Evolutionary conservation across 768 basidiomycete species (phyloP), one percentile per base, ranked within the genome.

Genomic region (Auriscalpium orientale): DNA sequence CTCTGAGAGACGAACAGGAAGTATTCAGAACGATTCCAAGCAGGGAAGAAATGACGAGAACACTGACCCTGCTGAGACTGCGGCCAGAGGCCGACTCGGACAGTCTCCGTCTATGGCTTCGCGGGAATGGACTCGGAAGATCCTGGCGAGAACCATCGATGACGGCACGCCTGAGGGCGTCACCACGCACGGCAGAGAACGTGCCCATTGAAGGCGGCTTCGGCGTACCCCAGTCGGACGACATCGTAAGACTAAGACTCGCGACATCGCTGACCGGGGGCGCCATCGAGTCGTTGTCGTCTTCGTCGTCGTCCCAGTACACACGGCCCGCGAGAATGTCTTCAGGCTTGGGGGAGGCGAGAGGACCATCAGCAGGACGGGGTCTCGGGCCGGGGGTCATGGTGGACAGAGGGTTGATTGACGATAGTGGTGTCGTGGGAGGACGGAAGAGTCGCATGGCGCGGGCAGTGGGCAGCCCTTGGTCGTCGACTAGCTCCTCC

Each of bases 401-500:
- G 8, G 85, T 89, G n/a, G 84, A 88, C 65, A 85, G 70, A 50
- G 88, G 89, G 57, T 90, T 79, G 70, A 90, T 85, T 33, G 71
- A 61, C 37, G 53, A 79, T 28, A 80, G 80, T 44, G 86, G 77
- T 16, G 68, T 68, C 18, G 75, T 77, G 8, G 89, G 89, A 60
- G 83, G 79, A 62, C 74, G 80, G 74, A 89, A 87, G 46, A 87
- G 74, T 57, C 76, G 73, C 82, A 89, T 86, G 21, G 87, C 86
- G 54, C 81, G 82, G n/a, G 81, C 81, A 55, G 88, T 91, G 28
- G 84, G 86, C 7, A 89, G 73, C 54, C 85, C 82, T 57, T 83
- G 79, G 9, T 82, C 79, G 53, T 85, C 87, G n/a, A 91, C 83
- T 51, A 91, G 82, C 58, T 92, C 89, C 59, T 89, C 87, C 65